Percentiles rank a stretch among this genome's conserved stretches.
Conservation (phyloP, 108 stramenopile genomes). For the Mayamaea pseudoterrestris region DNA sequence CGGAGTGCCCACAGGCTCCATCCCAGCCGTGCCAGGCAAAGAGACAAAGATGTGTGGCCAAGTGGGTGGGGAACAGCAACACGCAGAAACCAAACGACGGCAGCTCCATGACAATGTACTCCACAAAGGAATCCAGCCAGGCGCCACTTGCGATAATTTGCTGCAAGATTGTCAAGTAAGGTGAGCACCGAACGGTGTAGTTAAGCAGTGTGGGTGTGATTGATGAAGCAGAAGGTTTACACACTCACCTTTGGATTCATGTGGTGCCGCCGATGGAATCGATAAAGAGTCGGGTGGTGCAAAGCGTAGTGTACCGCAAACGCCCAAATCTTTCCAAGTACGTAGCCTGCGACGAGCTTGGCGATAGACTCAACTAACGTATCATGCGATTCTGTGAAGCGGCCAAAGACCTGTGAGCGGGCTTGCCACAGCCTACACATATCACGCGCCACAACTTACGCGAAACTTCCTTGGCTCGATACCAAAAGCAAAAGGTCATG, state of each 20-base stretch:
- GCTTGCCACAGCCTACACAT: too few relatives aligned
- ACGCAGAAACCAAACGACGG: constrained; percentile 19
- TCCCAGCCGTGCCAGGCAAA: constrained; percentile 21
- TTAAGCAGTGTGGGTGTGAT: too few relatives aligned
- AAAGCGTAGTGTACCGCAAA: constrained; percentile 16
- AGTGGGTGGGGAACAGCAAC: constrained; percentile 15
- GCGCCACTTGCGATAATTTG: constrained; percentile 14
- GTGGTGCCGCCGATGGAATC: constrained; percentile 18
- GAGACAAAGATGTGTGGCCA: constrained; percentile 9
- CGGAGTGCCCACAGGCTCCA: constrained; percentile 21
- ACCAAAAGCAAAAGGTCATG: constrained; percentile 16
- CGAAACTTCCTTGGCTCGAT: constrained; percentile 5
- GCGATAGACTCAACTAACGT: too few relatives aligned
- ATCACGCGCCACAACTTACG: too few relatives aligned
- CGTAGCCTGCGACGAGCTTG: constrained; percentile 13
- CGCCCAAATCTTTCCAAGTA: constrained; percentile 19
- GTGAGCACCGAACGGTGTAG: too few relatives aligned
- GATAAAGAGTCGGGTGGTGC: constrained; percentile 14
- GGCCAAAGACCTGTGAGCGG: constrained; percentile 2
- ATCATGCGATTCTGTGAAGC: too few relatives aligned
- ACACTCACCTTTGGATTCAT: constrained; percentile 9
- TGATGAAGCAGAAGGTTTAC: too few relatives aligned
- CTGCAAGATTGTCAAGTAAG: too few relatives aligned
- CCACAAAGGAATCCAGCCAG: constrained; percentile 17
- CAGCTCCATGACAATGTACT: constrained; percentile 22